These are phyloP conservation scores for Cucumis variabilis DNA, from an alignment of 331 rosid species.

Conservation along the genomic window DNA sequence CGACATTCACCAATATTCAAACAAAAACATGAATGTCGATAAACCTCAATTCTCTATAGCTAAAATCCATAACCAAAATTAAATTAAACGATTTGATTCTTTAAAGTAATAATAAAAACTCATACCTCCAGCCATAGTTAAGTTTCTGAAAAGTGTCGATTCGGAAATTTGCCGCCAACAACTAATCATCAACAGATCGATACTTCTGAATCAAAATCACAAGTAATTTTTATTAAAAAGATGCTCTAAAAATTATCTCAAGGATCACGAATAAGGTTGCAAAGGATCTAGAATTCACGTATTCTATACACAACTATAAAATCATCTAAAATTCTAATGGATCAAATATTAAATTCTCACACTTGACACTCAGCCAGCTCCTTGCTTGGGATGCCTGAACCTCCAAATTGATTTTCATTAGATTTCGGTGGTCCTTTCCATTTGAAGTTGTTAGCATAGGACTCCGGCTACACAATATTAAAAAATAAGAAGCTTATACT, in stretches of 20 bases:
- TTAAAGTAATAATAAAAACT: background rate
- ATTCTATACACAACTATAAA: background rate
- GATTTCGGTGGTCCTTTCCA: slow-evolving; percentile 79
- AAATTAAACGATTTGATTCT: background rate
- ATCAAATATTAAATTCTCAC: background rate
- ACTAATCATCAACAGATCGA: background rate
- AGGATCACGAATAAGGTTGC: too few species aligned
- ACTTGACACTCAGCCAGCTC: background rate
- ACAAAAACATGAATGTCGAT: slow-evolving; percentile 6
- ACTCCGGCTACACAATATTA: slow-evolving; percentile 56
- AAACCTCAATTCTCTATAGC: background rate
- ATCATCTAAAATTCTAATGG: too few species aligned
- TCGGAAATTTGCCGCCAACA: background rate
- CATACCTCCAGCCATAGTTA: slow-evolving; percentile 3
- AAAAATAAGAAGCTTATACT: background rate
- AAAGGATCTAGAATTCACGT: background rate
- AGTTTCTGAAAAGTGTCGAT: background rate
- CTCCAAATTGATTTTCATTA: slow-evolving; percentile 43
- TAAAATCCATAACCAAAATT: background rate
- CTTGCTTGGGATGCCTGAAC: background rate
- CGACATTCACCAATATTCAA: background rate
- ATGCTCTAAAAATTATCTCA: background rate
- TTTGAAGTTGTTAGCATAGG: slow-evolving; percentile 92
- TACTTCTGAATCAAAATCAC: background rate
- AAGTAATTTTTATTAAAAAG: too few species aligned